These are phyloP conservation scores for Pedinophyceae sp. DNA, from an alignment of 139 green algal species.

Conservation along the genomic window DNA sequence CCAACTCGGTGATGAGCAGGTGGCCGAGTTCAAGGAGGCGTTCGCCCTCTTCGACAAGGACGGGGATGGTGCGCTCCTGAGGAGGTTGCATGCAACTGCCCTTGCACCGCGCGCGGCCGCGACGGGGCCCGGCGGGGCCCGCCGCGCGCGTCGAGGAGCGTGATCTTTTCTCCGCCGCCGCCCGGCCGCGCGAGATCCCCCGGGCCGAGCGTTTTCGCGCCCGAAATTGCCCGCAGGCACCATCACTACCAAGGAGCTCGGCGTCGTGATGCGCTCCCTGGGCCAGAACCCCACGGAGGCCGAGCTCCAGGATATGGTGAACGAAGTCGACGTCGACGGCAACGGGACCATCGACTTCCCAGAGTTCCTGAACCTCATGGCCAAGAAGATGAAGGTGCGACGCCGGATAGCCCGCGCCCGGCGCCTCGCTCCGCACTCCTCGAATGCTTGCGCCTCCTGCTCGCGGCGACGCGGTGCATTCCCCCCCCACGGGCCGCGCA, in stretches of 20 bases:
- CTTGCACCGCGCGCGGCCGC: not conserved
- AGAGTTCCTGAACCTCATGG: conserved; percentile 98
- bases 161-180: too few species aligned
- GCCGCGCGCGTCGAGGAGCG: too few species aligned
- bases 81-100: not conserved
- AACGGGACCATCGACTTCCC: conserved; percentile 99
- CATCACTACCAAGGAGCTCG: conserved; percentile 96
- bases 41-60: conserved; percentile 90
- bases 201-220: too few species aligned
- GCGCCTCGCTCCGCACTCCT: too few species aligned
- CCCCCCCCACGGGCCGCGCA: too few species aligned
- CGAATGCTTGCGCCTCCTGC: too few species aligned
- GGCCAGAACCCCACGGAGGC: conserved; percentile 98
- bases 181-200: too few species aligned
- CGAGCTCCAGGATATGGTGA: conserved; percentile 99
- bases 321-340: conserved; percentile 95
- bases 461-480: too few species aligned
- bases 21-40: conserved; percentile 83
- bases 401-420: too few species aligned
- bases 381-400: conserved; percentile 92
- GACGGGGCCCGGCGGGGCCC: not conserved
- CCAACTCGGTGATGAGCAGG: conserved; percentile 39
- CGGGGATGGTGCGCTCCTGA: conserved; percentile 66
- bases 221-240: too few species aligned
- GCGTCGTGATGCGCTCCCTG: conserved; percentile 96